Percentiles rank a stretch among this genome's conserved stretches.
Conservation (phyloP, 805 yeast species). For the Schwanniomyces occidentalis region DNA sequence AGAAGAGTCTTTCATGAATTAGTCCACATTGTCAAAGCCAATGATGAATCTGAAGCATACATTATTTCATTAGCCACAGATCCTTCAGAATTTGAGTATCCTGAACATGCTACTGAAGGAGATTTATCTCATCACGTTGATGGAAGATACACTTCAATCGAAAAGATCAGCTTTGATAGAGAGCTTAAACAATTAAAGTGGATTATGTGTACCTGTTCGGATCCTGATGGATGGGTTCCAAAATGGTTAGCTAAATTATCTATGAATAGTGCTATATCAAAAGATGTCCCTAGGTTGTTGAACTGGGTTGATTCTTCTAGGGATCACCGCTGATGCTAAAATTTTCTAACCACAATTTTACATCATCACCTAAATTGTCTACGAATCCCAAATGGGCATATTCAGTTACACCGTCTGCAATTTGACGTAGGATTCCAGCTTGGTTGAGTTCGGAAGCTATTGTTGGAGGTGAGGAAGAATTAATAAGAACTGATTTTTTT, state of each 20-base stretch:
- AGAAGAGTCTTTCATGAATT: conserved; percentile 37
- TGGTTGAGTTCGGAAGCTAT: conserved; percentile 1
- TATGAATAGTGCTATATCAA: conserved; percentile 34
- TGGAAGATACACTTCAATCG: conserved; percentile 39
- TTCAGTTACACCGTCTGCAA: conserved; percentile 25
- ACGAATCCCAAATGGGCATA: conserved; percentile 37
- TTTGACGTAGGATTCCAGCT: conserved; percentile 7
- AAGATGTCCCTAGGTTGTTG: conserved; percentile 42
- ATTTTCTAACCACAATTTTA: conserved; percentile 39
- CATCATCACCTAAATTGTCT: conserved; percentile 44
- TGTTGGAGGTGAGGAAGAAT: conserved; percentile 6
- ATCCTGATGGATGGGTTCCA: conserved; percentile 42
- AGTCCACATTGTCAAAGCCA: conserved; percentile 25
- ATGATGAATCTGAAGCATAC: conserved; percentile 19
- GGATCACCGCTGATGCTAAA: conserved; percentile 20
- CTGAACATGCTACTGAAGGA: conserved; percentile 2
- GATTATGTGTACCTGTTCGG: conserved; percentile 42
- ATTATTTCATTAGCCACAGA: conserved; percentile 35
- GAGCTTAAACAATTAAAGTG: conserved; percentile 24
- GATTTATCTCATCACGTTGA: conserved; percentile 11
- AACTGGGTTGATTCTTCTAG: conserved; percentile 27
- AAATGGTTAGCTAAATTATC: conserved; percentile 31
- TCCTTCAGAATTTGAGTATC: conserved; percentile 21
- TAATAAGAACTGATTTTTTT: no score
- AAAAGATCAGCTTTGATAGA: conserved; percentile 24